Conservation (phyloP, 805 yeast species). For the Zygosaccharomyces siamensis region DNA sequence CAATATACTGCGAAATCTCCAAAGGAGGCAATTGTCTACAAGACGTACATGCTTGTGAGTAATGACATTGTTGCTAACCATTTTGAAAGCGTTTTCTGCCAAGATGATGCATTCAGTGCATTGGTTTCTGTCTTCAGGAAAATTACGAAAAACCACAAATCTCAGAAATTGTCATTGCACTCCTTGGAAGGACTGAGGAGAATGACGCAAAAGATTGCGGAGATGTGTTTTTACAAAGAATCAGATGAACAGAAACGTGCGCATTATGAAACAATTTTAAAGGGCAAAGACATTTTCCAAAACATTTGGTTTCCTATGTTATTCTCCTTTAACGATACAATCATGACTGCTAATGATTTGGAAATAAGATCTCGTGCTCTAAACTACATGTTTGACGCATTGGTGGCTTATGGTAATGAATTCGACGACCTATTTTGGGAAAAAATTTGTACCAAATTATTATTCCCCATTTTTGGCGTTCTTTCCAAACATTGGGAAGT, state of each 20-base stretch:
- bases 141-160: conserved; percentile 76
- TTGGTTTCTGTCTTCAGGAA: conserved; percentile 72
- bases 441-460: conserved; percentile 62
- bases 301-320: conserved; percentile 85
- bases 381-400: conserved; percentile 72
- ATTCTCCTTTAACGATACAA: conserved; percentile 77
- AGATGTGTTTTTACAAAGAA: conserved; percentile 32
- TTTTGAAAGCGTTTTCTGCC: conserved; percentile 56
- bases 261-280: conserved; percentile 22
- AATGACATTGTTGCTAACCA: conserved; percentile 57
- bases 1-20: conserved; percentile 60
- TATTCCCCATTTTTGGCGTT: conserved; percentile 87
- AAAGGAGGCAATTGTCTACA: conserved; percentile 54
- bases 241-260: conserved; percentile 22
- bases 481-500: conserved; percentile 72
- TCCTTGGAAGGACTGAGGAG: conserved; percentile 69
- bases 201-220: conserved; percentile 57
- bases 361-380: conserved; percentile 91
- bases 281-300: conserved; percentile 42
- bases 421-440: conserved; percentile 82
- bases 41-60: conserved; percentile 56
- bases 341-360: conserved; percentile 88
- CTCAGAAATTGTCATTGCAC: conserved; percentile 75
- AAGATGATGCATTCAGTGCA: conserved; percentile 59
- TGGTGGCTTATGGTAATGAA: conserved; percentile 72